Evolutionary conservation across 2,329 filamentous ascomycete genomes (phyloP).

Genomic region (Pseudopithomyces chartarum): DNA sequence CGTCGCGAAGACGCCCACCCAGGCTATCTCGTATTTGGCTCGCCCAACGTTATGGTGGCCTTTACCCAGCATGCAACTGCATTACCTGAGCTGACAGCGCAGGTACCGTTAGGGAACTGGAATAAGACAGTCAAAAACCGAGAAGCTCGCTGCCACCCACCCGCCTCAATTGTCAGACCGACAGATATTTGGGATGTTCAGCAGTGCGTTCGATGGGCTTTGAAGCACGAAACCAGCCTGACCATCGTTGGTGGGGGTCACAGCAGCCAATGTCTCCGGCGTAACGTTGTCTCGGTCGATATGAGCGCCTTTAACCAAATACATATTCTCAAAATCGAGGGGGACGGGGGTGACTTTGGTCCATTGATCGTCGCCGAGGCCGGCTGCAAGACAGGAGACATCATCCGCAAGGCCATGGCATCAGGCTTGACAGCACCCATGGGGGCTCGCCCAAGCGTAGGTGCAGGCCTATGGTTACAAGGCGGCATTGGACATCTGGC

Average conservation of each 20-base stretch:
- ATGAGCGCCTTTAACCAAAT: conserved; percentile 62
- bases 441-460: conserved; percentile 66
- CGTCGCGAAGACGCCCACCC: conserved; percentile 44
- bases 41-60: conserved; percentile 56
- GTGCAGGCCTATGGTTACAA: conserved; percentile 67
- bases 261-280: conserved; percentile 62
- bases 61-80: conserved; percentile 56
- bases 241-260: conserved; percentile 64
- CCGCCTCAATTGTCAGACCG: conserved; percentile 55
- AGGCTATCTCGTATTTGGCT: conserved; percentile 53
- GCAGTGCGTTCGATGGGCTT: conserved; percentile 62
- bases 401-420: conserved; percentile 55
- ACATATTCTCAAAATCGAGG: conserved; percentile 44
- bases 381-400: conserved; percentile 63
- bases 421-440: conserved; percentile 62
- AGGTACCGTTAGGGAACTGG: conserved; percentile 46
- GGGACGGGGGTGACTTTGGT: conserved; percentile 22
- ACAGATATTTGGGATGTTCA: conserved; percentile 57
- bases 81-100: conserved; percentile 50
- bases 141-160: conserved; percentile 53
- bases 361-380: conserved; percentile 56
- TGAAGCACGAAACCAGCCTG: conserved; percentile 51
- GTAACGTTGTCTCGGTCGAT: conserved; percentile 61
- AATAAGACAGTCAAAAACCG: conserved; percentile 55
- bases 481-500: conserved; percentile 67